Evolutionary conservation across 2,329 filamentous ascomycete species (phyloP), one percentile per base, ranked within the genome.

Genomic region (Ophiostoma novo-ulmi): DNA sequence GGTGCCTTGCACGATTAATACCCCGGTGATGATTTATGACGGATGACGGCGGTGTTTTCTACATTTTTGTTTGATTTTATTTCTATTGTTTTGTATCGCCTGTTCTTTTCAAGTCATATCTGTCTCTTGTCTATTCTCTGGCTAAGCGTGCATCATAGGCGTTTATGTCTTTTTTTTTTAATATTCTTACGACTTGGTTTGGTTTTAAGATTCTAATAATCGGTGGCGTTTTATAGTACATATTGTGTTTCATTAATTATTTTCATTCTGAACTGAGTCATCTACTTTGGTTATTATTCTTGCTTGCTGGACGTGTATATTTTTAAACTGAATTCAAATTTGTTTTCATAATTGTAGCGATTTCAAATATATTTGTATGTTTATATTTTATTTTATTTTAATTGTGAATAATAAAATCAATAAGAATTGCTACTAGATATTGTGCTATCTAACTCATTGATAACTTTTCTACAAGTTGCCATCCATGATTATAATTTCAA

Each of bases 1-100:
- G 52, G 11, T 13, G 52, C 26, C n/a, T 26, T 20, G 61, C 31
- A 38, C 35, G n/a, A 65, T 41, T 22, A 63, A 63, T 63, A 63
- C 26, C 63, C 63, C 63, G 63, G 63, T 65, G 36, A 65, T 65
- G 63, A 65, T 22, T 65, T 38, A 65, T 65, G 63, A 65, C 63
- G 36, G 63, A 65, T 39, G 63, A 39, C 20, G 63, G 35, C 36
- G 36, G 35, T 65, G 63, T 65, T 39, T 31, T 31, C 31, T 31
- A 31, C 31, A 31, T 4, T 31, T 38, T 64, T n/a, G 1, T 17
- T 64, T 36, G 1, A 20, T 20, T n/a, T 31, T 64, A n/a, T 38
- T 64, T 36, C 13, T 63, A 26, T 31, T 35, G 3, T 64, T 3
- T 39, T n/a, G 35, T 64, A n/a, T 64, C 35, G 58, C 26, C 58